Evolutionary conservation across 345 rosid genomes (phyloP).

Genomic region (Gossypium anomalum): DNA sequence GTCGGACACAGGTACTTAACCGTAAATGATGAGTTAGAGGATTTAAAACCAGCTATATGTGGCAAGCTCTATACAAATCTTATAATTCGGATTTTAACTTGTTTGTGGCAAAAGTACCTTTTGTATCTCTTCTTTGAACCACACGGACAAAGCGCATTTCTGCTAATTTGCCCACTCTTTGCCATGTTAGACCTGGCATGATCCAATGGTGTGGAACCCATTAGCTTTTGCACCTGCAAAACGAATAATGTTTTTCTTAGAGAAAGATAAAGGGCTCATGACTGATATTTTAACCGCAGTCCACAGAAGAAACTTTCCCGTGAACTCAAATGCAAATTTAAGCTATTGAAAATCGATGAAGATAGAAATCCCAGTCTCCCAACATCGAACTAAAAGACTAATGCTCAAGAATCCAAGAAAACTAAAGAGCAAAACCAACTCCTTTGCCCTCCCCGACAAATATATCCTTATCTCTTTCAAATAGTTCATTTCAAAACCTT

Average conservation of each 20-base stretch:
- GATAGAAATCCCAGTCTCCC: neutral
- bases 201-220: constrained; percentile 86
- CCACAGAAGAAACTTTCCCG: neutral
- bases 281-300: neutral
- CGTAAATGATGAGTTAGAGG: neutral
- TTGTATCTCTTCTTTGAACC: constrained; percentile 97
- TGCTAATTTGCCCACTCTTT: constrained; percentile 85
- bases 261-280: neutral
- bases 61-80: neutral
- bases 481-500: neutral
- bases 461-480: neutral
- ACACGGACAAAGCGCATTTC: constrained; percentile 88
- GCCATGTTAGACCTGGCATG: constrained; percentile 83
- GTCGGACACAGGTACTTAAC: neutral
- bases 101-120: constrained; percentile 36
- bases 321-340: neutral
- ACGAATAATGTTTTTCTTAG: neutral
- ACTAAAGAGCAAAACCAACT: neutral
- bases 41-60: neutral
- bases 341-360: neutral
- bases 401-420: neutral
- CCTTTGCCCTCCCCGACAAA: neutral
- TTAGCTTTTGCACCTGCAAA: constrained; percentile 71
- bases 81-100: neutral
- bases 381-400: neutral